A percentile compares a stretch with the other conserved stretches of the same genome.
phyloP scores from a whole-genome alignment of 805 yeast species.

The Teunomyces atbi region DNA sequence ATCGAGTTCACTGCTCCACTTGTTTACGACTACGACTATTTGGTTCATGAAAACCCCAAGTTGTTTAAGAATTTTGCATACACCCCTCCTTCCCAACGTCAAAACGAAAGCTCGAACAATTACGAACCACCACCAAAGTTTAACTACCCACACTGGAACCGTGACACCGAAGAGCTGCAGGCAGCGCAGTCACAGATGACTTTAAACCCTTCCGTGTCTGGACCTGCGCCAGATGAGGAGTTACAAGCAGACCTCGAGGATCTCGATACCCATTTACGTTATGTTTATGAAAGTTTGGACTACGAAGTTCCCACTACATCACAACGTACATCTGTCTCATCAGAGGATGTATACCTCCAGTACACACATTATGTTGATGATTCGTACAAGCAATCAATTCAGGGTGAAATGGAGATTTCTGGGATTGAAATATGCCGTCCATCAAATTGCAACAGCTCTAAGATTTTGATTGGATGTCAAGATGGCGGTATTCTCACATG shows the following conservation, averaged over 20 bases:
- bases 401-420: constrained; percentile 44
- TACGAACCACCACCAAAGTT: constrained; percentile 18
- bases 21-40: constrained; percentile 42
- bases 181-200: not conserved
- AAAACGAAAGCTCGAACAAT: constrained; percentile 5
- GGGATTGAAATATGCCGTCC: constrained; percentile 30
- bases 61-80: constrained; percentile 36
- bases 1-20: constrained; percentile 26
- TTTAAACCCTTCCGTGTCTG: not conserved
- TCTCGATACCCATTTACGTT: constrained; percentile 13
- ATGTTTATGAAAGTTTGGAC: constrained; percentile 22
- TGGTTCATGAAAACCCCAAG: constrained; percentile 34
- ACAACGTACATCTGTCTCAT: constrained; percentile 8
- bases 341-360: constrained; percentile 1
- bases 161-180: constrained; percentile 6
- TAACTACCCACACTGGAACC: constrained; percentile 22
- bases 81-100: constrained; percentile 24
- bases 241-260: constrained; percentile 2
- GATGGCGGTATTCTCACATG: constrained; percentile 68
- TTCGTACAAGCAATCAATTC: constrained; percentile 29
- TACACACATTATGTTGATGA: constrained; percentile 19
- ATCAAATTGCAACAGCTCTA: constrained; percentile 25
- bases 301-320: constrained; percentile 3
- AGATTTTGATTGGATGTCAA: constrained; percentile 39
- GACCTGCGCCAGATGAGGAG: constrained; percentile 1